Percentiles rank a stretch among this genome's conserved stretches.
Conservation (phyloP, 805 yeast genomes). For the Jamesozyma lodderae region DNA sequence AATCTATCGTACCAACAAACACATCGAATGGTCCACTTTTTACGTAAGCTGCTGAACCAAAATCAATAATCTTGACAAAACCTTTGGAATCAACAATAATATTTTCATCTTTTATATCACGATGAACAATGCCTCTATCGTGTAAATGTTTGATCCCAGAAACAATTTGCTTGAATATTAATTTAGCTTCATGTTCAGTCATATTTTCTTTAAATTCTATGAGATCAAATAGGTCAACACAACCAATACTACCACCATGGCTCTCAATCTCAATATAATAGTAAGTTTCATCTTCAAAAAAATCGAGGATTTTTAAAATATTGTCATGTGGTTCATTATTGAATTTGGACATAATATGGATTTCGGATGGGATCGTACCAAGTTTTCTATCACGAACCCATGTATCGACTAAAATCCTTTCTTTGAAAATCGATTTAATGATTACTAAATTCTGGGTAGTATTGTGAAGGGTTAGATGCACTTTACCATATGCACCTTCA, state of each 20-base stretch:
- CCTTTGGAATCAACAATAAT: conserved; percentile 77
- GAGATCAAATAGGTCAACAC: conserved; percentile 83
- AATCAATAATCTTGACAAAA: conserved; percentile 76
- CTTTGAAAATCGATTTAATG: conserved; percentile 84
- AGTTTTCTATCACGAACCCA: conserved; percentile 88
- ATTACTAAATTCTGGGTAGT: conserved; percentile 59
- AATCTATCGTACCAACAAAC: conserved; percentile 92
- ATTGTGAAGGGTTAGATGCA: conserved; percentile 61
- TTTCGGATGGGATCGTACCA: conserved; percentile 91
- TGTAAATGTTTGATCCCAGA: conserved; percentile 76
- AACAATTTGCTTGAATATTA: conserved; percentile 69
- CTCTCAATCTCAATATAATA: conserved; percentile 86
- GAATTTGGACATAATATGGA: conserved; percentile 75
- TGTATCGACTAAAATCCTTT: conserved; percentile 85
- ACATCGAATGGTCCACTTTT: conserved; percentile 91
- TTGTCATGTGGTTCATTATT: conserved; percentile 74
- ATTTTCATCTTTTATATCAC: conserved; percentile 93
- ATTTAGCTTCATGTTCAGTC: conserved; percentile 65
- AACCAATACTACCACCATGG: conserved; percentile 86
- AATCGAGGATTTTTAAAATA: conserved; percentile 74
- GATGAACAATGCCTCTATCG: conserved; percentile 74
- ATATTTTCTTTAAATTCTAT: conserved; percentile 75
- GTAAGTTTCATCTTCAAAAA: conserved; percentile 81
- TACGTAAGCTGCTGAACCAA: conserved; percentile 89
- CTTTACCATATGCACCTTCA: conserved; percentile 94